Conservation (phyloP, 441 rosid genomes). For the Geranium incanum region DNA sequence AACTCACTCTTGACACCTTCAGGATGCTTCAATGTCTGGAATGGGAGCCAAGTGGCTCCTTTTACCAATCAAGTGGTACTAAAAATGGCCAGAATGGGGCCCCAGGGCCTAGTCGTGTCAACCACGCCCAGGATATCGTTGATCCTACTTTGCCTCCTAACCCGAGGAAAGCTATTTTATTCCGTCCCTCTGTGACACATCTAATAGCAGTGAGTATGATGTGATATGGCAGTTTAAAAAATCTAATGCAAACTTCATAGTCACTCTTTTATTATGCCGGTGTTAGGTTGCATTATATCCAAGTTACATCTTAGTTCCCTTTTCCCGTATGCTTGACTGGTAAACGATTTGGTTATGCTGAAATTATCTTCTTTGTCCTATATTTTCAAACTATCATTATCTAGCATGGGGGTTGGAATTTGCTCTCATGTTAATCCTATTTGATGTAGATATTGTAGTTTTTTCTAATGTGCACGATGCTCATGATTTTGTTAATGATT, state of each 20-base stretch:
- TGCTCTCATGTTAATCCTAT: neutral
- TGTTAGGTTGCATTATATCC: conserved; percentile 6
- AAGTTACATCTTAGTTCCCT: neutral
- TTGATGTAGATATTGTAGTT: neutral
- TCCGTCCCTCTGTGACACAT: conserved; percentile 81
- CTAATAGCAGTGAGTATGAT: conserved; percentile 71
- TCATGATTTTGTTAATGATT: neutral
- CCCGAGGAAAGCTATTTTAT: conserved; percentile 73
- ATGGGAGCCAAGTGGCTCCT: conserved; percentile 94
- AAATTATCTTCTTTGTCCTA: neutral
- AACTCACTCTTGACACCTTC: conserved; percentile 83
- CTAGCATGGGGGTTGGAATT: neutral
- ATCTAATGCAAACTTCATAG: neutral
- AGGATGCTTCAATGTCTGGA: conserved; percentile 96
- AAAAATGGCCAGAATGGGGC: conserved; percentile 55
- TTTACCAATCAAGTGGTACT: conserved; percentile 47
- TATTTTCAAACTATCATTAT: neutral
- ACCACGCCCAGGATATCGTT: conserved; percentile 54
- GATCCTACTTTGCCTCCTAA: conserved; percentile 91
- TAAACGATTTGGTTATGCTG: neutral
- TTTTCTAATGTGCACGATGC: neutral
- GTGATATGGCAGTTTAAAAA: conserved; percentile 8
- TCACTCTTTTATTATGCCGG: neutral
- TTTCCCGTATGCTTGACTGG: neutral
- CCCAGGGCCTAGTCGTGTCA: conserved; percentile 46